Conservation (phyloP, 345 rosid species). For the Acer negundo region DNA sequence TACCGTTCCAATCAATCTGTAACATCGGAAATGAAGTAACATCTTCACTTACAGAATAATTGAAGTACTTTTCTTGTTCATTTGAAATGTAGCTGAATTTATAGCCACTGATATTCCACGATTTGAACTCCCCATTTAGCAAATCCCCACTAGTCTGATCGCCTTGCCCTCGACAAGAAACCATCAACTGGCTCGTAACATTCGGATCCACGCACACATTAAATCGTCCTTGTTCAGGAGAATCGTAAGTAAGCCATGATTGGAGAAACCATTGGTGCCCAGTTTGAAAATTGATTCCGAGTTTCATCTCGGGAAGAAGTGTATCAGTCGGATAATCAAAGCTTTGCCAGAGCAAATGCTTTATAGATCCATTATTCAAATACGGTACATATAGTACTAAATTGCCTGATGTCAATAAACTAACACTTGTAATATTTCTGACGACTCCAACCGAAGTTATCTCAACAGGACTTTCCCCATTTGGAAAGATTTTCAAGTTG, state of each 20-base stretch:
- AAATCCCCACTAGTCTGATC: too few relatives aligned
- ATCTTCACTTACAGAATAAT: not conserved
- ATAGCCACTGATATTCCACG: too few relatives aligned
- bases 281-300: constrained; percentile 38
- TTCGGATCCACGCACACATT: constrained; percentile 31
- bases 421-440: constrained; percentile 15
- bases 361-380: constrained; percentile 31
- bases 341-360: constrained; percentile 14
- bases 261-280: constrained; percentile 33
- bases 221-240: constrained; percentile 28
- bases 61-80: constrained; percentile 28
- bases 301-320: constrained; percentile 21
- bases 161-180: constrained; percentile 24
- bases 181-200: constrained; percentile 19
- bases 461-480: not conserved
- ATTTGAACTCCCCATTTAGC: too few relatives aligned
- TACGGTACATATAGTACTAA: constrained; percentile 32
- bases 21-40: too few relatives aligned
- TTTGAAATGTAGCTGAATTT: constrained; percentile 24
- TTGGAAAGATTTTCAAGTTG: not conserved
- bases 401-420: constrained; percentile 38
- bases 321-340: constrained; percentile 3
- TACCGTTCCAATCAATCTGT: too few relatives aligned
- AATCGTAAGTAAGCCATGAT: constrained; percentile 24
- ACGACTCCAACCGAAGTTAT: constrained; percentile 18